phyloP scores from a whole-genome alignment of 768 basidiomycete genomes.

The Termitomyces heimii region DNA sequence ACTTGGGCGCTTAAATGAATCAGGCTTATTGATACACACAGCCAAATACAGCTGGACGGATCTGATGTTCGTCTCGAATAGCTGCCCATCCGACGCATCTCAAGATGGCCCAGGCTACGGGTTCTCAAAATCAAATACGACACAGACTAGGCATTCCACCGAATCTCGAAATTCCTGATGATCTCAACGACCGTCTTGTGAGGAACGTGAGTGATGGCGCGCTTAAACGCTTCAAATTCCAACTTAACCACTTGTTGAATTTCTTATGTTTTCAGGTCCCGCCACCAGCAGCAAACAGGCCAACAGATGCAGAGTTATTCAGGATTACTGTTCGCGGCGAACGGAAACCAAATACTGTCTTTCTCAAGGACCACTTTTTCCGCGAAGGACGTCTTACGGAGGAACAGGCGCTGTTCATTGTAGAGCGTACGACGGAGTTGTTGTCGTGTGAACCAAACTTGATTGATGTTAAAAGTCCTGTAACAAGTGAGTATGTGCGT shows the following conservation, averaged over 20 bases:
- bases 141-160: conserved; percentile 13
- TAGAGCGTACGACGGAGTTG: conserved; percentile 60
- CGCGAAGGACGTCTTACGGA: conserved; percentile 81
- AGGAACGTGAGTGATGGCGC: conserved; percentile 11
- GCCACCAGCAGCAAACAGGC: conserved; percentile 55
- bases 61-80: conserved; percentile 15
- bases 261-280: conserved; percentile 46
- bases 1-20: conserved; percentile 4
- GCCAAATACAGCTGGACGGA: conserved; percentile 14
- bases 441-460: conserved; percentile 78
- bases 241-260: neutral
- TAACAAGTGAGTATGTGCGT: conserved; percentile 65
- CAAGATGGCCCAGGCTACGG: conserved; percentile 8
- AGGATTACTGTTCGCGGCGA: conserved; percentile 42
- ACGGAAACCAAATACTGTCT: conserved; percentile 65
- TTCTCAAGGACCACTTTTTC: conserved; percentile 87
- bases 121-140: neutral
- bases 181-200: conserved; percentile 14
- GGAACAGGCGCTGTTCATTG: conserved; percentile 78
- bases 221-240: conserved; percentile 3
- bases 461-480: conserved; percentile 80
- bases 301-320: conserved; percentile 74
- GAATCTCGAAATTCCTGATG: conserved; percentile 7
- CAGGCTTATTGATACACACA: conserved; percentile 9
- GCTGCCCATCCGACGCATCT: neutral